Base-by-base conservation (phyloP, 805 yeast species). In the Lipomyces lipofer region DNA sequence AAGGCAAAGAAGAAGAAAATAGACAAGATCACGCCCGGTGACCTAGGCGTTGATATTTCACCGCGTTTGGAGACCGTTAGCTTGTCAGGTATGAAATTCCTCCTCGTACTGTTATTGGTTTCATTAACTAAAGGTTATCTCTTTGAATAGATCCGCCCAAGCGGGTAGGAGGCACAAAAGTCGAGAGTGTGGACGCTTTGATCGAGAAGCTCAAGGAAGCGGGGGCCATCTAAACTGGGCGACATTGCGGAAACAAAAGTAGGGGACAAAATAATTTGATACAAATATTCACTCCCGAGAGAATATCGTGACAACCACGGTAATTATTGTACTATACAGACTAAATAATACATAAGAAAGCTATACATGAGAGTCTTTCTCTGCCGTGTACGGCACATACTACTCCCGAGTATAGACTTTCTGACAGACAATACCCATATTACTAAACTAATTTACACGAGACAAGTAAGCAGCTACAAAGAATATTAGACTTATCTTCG, bases 1-100 rank as follows among this genome's bases (percentile, higher is more conserved):
- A 94, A 94, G 77, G 98, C 98, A 52, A 94, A 94, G 78, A 91
- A 91, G 82, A 91, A 89, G 78, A 96, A 96, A 3, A 77, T 91
- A 69, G 88, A 83, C 64, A 77, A 81, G 67, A 70, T 81, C 71
- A 79, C 74, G 70, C 71, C 84, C 19, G 75, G 67, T n/a, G 95
- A 87, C 64, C 79, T 88, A 56, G 86, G 84, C n/a, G 78, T 86
- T 30, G 86, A 84, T 42, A 67, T 82, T 9, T 70, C 79, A 29
- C 78, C 80, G 33, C 81, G 92, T 65, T 72, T 91, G 56, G 83
- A 87, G 67, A 76, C 83, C 2, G 66, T 88, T 54, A 80, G 83
- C 67, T 85, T 94, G 13, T 83, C 83, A 63, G 55, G 55, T 51
- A 44, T 10, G 55, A n/a, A 1, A 36, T 25, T 40, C 24, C 4